Conservation (phyloP, 495 filamentous ascomycete genomes). For the Cercophora newfieldiana region DNA sequence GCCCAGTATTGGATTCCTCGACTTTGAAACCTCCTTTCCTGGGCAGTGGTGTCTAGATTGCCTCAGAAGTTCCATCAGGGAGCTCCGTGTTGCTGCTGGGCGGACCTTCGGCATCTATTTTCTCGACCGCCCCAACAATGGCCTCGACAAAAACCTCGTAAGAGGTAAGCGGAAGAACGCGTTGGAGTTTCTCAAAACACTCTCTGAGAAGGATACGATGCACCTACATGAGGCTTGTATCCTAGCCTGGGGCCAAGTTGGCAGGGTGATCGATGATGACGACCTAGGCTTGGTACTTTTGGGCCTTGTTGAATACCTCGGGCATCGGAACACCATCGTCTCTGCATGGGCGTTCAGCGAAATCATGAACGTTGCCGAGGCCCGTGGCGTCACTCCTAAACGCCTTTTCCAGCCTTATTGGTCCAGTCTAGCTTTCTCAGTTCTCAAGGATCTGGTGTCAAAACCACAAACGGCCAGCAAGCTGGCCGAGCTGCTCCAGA, state of each 20-base stretch:
- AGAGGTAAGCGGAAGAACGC: slow-evolving; percentile 66
- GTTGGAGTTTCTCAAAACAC: slow-evolving; percentile 65
- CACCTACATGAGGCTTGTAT: slow-evolving; percentile 80
- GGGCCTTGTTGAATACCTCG: slow-evolving; percentile 81
- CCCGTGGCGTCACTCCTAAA: slow-evolving; percentile 56
- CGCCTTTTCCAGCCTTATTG: slow-evolving; percentile 83
- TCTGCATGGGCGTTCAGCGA: slow-evolving; percentile 77
- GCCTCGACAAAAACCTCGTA: slow-evolving; percentile 36
- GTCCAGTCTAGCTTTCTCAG: slow-evolving; percentile 73
- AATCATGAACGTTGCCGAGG: slow-evolving; percentile 64
- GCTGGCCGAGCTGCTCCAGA: slow-evolving; percentile 74
- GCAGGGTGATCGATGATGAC: slow-evolving; percentile 61
- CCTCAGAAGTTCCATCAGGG: slow-evolving; percentile 77
- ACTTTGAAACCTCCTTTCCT: slow-evolving; percentile 62
- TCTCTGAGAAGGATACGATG: slow-evolving; percentile 64
- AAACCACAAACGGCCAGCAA: slow-evolving; percentile 79
- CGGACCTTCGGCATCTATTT: slow-evolving; percentile 58
- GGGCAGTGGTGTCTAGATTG: slow-evolving; percentile 82
- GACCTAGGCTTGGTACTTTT: slow-evolving; percentile 84
- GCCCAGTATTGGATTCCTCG: slow-evolving; percentile 53
- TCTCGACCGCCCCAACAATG: slow-evolving; percentile 46
- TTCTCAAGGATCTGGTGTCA: slow-evolving; percentile 75
- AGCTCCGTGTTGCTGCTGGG: slow-evolving; percentile 80
- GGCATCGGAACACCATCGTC: slow-evolving; percentile 76
- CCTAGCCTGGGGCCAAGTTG: slow-evolving; percentile 79